Evolutionary conservation across 768 basidiomycete genomes (phyloP).

Genomic region (Tricholoma terreum): DNA sequence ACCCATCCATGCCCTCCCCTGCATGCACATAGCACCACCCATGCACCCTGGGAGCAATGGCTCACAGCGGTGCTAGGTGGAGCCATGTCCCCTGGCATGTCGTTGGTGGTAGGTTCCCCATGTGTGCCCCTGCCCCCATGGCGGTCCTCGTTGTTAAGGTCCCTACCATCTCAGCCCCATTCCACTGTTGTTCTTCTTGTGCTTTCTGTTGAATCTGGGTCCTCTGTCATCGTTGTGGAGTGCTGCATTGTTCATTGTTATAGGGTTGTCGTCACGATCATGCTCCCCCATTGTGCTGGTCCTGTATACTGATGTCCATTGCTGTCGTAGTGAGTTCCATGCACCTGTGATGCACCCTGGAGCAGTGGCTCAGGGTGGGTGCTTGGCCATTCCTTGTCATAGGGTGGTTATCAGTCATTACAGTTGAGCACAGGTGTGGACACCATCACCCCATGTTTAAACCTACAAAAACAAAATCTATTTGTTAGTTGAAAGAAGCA

Average conservation of each 20-base stretch:
- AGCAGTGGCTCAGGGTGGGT: background rate
- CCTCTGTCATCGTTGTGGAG: too few species aligned
- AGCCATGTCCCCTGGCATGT: background rate
- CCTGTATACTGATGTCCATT: background rate
- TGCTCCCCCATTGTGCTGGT: background rate
- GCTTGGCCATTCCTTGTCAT: background rate
- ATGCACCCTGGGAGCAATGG: too few species aligned
- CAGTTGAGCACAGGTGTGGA: background rate
- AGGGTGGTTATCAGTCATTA: background rate
- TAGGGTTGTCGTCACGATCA: too few species aligned
- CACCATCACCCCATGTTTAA: background rate
- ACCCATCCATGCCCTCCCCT: too few species aligned
- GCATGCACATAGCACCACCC: too few species aligned
- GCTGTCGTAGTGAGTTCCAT: background rate
- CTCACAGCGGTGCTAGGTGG: too few species aligned
- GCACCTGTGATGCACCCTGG: background rate
- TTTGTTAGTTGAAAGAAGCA: too few species aligned
- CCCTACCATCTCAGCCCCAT: background rate
- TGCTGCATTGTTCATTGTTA: too few species aligned
- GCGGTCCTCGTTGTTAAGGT: background rate
- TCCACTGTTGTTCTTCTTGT: background rate
- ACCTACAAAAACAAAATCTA: too few species aligned
- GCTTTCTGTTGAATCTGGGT: too few species aligned
- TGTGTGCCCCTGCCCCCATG: too few species aligned
- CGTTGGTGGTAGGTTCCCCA: too few species aligned